Base-by-base conservation (phyloP, 2,329 filamentous ascomycete genomes). In the Rasamsonia emersonii region DNA sequence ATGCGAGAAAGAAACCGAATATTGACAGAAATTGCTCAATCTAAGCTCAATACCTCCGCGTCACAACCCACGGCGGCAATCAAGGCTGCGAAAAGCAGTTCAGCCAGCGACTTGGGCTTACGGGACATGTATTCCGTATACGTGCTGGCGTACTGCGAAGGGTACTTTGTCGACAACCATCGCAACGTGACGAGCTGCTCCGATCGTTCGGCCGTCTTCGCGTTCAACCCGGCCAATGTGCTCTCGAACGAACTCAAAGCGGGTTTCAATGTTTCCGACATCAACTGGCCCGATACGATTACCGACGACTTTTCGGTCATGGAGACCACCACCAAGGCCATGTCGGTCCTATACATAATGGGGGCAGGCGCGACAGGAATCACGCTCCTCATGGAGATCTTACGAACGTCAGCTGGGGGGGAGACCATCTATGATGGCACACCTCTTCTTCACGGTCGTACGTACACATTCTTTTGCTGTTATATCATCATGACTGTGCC, bases 71-170 rank as follows among this genome's bases (percentile, higher is more conserved):
- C 36, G 9, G 38, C 39, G 13, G 32, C 50, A 30, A 54, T 53
- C 25, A 42, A 56, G 9, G 54, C 51, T 24, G 36, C 48, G 27
- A 43, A 33, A 17, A 36, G 47, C 30, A 48, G 59, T 53, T 54
- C 30, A 16, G 64, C 67, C 13, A 50, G 62, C 27, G 52, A 61
- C 11, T 54, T 77, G 10, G 70, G 72, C 21, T 60, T 78, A 20
- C 62, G 72, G 24, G 69, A 78, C 51, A 80, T 73, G 54, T 79
- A 79, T 58, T 69, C 65, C 13, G 62, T 70, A 10, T 73, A 80
- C 50, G 47, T 79, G 34, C 67, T 78, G 55, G 65, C 72, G 50
- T 73, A 71, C 57, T 80, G 77, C 56, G 63, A 67, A 38, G 66
- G 67, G 13, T 52, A 42, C 17, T 61, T 60, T 30, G 42, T 50